A percentile compares a stretch with the other conserved stretches of the same genome.
Conservation (phyloP, 805 yeast species). For the Pichia cephalocereana region DNA sequence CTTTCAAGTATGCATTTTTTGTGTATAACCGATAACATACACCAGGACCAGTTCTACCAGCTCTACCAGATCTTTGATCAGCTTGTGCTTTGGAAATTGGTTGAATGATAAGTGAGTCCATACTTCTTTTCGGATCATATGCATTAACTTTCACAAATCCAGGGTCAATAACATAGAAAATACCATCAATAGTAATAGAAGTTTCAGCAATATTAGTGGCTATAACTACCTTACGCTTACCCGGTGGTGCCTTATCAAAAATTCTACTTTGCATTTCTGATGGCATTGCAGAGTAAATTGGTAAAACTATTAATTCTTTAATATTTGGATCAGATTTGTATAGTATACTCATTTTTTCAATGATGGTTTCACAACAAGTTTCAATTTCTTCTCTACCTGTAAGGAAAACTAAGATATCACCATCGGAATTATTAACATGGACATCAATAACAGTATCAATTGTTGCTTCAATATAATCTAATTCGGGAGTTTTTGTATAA, state of each 20-base stretch:
- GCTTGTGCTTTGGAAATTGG: slow-evolving; percentile 96
- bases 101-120: slow-evolving; percentile 76
- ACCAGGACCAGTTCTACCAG: slow-evolving; percentile 97
- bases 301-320: slow-evolving; percentile 65
- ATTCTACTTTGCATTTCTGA: slow-evolving; percentile 82
- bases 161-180: slow-evolving; percentile 85
- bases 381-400: slow-evolving; percentile 97
- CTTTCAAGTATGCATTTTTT: slow-evolving; percentile 65
- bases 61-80: slow-evolving; percentile 91
- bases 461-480: slow-evolving; percentile 77
- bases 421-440: slow-evolving; percentile 67
- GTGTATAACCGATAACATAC: slow-evolving; percentile 90
- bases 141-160: slow-evolving; percentile 90
- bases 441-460: slow-evolving; percentile 80
- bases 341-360: slow-evolving; percentile 52
- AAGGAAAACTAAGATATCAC: slow-evolving; percentile 74
- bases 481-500: slow-evolving; percentile 74
- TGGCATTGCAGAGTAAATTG: slow-evolving; percentile 88
- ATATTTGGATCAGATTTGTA: slow-evolving; percentile 40
- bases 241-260: slow-evolving; percentile 80
- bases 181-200: slow-evolving; percentile 91
- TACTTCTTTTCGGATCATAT: slow-evolving; percentile 79
- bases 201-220: slow-evolving; percentile 98
- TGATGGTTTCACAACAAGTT: slow-evolving; percentile 68
- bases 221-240: slow-evolving; percentile 77